Conservation (phyloP, 768 basidiomycete genomes). For the Lentinula detonsa region DNA sequence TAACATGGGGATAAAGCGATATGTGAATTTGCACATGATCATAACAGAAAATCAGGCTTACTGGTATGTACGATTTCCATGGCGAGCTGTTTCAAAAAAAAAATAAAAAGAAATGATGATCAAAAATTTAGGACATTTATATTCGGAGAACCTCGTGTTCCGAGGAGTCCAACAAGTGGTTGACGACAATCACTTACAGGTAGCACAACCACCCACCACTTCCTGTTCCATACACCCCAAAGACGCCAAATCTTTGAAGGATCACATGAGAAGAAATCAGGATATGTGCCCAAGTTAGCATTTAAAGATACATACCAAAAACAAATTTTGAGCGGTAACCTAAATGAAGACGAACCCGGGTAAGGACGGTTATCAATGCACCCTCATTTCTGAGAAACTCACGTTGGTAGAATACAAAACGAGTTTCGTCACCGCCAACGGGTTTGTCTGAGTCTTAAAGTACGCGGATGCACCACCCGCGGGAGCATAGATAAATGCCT, state of each 20-base stretch:
- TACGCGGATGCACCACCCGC: slow-evolving; percentile 4
- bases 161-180: not conserved
- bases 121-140: not conserved
- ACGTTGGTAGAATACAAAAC: slow-evolving; percentile 2
- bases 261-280: not conserved
- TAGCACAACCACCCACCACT: not conserved
- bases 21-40: no score
- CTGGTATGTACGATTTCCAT: slow-evolving; percentile 3
- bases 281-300: no score
- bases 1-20: not conserved
- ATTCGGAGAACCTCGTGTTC: not conserved
- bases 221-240: slow-evolving; percentile 1
- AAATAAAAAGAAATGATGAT: not conserved
- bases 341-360: not conserved
- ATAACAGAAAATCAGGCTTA: not conserved
- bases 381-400: not conserved
- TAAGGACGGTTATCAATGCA: not conserved
- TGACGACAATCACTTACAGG: not conserved
- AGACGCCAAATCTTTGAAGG: slow-evolving; percentile 4
- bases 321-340: slow-evolving; percentile 4
- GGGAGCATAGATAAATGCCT: slow-evolving; percentile 1
- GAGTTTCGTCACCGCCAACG: slow-evolving; percentile 2
- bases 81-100: not conserved
- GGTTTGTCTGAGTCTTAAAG: not conserved
- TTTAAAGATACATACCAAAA: not conserved